These are phyloP conservation scores for Coemansia sp. DNA, from an alignment of 192 early-diverging fungal genomes.

Conservation along the genomic window DNA sequence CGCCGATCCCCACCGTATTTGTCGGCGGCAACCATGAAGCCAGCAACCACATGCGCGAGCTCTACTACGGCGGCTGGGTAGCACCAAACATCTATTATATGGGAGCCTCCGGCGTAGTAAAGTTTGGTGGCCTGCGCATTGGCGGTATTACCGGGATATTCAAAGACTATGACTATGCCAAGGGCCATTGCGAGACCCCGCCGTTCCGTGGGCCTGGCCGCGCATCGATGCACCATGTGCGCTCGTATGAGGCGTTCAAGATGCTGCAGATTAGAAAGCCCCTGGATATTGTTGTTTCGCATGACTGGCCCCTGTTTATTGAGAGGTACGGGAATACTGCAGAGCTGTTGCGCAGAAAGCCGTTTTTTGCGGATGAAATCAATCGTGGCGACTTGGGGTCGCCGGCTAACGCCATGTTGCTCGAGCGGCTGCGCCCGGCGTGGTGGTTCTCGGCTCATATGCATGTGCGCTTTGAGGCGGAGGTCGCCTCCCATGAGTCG, in stretches of 20 bases:
- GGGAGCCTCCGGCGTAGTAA: constrained; percentile 81
- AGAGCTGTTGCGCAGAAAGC: constrained; percentile 64
- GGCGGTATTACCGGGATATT: constrained; percentile 93
- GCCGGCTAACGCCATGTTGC: constrained; percentile 64
- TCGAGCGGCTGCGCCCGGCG: constrained; percentile 72
- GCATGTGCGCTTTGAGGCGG: constrained; percentile 86
- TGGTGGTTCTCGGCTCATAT: constrained; percentile 97
- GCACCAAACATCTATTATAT: constrained; percentile 91
- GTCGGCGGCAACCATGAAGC: constrained; percentile 99
- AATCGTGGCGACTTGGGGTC: constrained; percentile 63
- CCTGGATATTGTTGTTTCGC: constrained; percentile 87
- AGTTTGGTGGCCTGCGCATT: constrained; percentile 87
- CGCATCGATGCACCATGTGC: constrained; percentile 81
- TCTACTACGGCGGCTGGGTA: constrained; percentile 97
- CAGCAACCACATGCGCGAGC: constrained; percentile 89
- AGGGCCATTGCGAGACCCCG: constrained; percentile 69
- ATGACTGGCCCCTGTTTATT: constrained; percentile 95
- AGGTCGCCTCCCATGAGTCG: constrained; percentile 53
- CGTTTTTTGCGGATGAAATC: constrained; percentile 75
- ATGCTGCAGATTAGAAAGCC: constrained; percentile 69
- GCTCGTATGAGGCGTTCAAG: constrained; percentile 80
- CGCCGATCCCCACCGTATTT: constrained; percentile 89
- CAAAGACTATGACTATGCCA: constrained; percentile 59
- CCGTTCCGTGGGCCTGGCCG: constrained; percentile 71
- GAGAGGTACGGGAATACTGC: constrained; percentile 71